A percentile compares a stretch with the other conserved stretches of the same genome.
Conservation (phyloP, 305 asterid genomes). For the Fraxinus angustifolia region DNA sequence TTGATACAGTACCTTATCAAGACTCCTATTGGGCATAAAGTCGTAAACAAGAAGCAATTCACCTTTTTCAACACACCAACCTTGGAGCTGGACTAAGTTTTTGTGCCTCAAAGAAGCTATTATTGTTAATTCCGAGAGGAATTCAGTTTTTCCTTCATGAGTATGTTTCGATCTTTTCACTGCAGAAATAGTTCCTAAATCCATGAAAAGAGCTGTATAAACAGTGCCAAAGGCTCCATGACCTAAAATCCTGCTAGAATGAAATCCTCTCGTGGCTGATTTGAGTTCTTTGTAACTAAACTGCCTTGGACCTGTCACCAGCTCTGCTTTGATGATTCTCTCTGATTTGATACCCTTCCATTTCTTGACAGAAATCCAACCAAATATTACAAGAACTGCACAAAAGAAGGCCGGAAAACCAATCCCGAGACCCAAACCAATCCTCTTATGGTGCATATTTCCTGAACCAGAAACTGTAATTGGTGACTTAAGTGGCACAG, state of each 20-base stretch:
- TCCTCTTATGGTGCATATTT: slow-evolving; percentile 26
- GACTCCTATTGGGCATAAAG: slow-evolving; percentile 51
- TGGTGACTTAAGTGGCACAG: slow-evolving; percentile 26
- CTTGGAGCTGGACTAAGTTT: slow-evolving; percentile 49
- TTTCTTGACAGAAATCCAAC: slow-evolving; percentile 30
- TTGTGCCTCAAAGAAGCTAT: slow-evolving; percentile 55
- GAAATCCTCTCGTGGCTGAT: slow-evolving; percentile 43
- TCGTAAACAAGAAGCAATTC: slow-evolving; percentile 49
- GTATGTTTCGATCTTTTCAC: slow-evolving; percentile 46
- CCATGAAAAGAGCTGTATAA: slow-evolving; percentile 37
- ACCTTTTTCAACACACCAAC: slow-evolving; percentile 50
- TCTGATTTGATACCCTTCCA: slow-evolving; percentile 34
- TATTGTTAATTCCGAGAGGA: slow-evolving; percentile 41
- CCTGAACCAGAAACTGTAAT: slow-evolving; percentile 29
- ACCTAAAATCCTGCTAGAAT: slow-evolving; percentile 42
- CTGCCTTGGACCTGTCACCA: slow-evolving; percentile 40
- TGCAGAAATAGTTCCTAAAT: slow-evolving; percentile 28
- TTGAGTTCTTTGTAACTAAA: slow-evolving; percentile 40
- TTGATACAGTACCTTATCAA: slow-evolving; percentile 35
- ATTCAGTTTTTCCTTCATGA: slow-evolving; percentile 44
- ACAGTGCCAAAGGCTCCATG: slow-evolving; percentile 55
- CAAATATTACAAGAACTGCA: slow-evolving; percentile 23
- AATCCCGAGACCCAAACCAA: slow-evolving; percentile 42
- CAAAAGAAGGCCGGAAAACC: slow-evolving; percentile 38
- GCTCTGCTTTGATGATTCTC: slow-evolving; percentile 31